These are phyloP conservation scores for Wallacemonas rigidus DNA, from an alignment of 208 protist species.

Conservation along the genomic window DNA sequence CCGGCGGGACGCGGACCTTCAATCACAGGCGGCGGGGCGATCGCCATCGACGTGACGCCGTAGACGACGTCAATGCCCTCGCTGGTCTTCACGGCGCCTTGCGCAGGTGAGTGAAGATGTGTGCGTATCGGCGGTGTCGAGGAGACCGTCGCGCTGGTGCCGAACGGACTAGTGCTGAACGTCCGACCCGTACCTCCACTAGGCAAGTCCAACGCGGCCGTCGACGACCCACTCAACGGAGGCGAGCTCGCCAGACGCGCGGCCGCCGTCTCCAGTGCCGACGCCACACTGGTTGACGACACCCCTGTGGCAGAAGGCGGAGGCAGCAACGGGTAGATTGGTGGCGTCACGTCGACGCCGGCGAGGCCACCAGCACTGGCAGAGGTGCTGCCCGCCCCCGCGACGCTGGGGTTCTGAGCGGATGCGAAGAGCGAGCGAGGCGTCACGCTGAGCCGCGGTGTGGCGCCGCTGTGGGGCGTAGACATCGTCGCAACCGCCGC, in stretches of 20 bases:
- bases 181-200: background rate
- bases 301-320: background rate
- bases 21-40: background rate
- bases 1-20: background rate
- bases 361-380: background rate
- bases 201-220: background rate
- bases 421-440: slow-evolving; percentile 16
- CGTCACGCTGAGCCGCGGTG: background rate
- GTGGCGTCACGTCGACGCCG: background rate
- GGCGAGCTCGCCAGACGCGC: slow-evolving; percentile 1
- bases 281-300: background rate
- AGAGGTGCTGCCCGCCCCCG: background rate
- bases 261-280: background rate
- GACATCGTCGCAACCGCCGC: background rate
- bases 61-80: background rate
- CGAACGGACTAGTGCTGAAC: background rate
- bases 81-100: background rate
- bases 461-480: background rate
- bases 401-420: background rate
- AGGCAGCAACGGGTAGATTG: background rate
- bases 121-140: slow-evolving; percentile 3
- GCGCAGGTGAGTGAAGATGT: slow-evolving; percentile 11
- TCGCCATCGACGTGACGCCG: slow-evolving; percentile 1
- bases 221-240: background rate
- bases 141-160: background rate